Base-by-base conservation (phyloP, 345 rosid species). In the Carallia brachiata region DNA sequence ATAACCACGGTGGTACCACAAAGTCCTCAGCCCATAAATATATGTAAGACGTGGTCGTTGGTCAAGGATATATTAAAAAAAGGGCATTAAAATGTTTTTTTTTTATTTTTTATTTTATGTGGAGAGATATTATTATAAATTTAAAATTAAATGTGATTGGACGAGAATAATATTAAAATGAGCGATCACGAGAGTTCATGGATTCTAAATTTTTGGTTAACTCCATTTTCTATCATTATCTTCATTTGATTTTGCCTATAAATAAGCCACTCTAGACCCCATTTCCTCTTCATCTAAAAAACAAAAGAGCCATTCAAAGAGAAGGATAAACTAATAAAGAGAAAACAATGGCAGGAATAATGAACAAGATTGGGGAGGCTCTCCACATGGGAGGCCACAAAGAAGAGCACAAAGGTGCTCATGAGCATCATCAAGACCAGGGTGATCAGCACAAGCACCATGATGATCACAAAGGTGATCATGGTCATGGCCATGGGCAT, bases 351-450 rank as follows among this genome's bases (percentile, higher is more conserved):
- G 27, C 92, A 31, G 96, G 92, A 75, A 80, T 88, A 52, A 84
- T 88, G 34, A 66, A 81, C 77, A 90, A 90, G 81, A 84, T 90
- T 64, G 87, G 67, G 16, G 96, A 84, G 68, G 79, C 89, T 32
- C 90, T 89, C 52, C 84, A 84, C 73, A 76, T 86, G 27, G 96
- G 96, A 34, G 73, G 73, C 71, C 23, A 23, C 34, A 15, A 64
- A 1, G 63, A 13, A n/a, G 61, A 78, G 16, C 34, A 54, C 18
- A 50, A 66, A 10, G 56, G 57, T 4, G 67, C 34, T 36, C 55
- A 52, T 27, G 13, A 37, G 19, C 1, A 2, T 15, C 1, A 2
- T 15, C 48, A 75, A 13, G 50, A 57, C 37, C 30, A 44, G 31
- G 66, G 37, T 1, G 58, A n/a, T 6, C 50, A 44, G 16, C 50